Conservation (phyloP, 768 basidiomycete species). For the Pleurotus tuber-regium region DNA sequence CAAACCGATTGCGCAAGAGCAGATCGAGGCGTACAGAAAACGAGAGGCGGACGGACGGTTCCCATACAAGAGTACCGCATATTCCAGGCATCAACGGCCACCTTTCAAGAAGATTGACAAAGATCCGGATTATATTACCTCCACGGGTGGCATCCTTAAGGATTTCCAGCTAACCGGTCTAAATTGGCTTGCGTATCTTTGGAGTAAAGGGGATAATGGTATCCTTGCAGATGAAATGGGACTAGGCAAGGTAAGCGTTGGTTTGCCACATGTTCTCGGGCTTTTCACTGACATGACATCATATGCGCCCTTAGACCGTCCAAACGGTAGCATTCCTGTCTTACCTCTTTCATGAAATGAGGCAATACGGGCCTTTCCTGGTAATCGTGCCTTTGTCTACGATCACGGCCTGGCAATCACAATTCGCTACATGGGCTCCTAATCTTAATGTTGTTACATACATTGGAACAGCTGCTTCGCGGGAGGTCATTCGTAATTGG, state of each 20-base stretch:
- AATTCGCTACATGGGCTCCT: conserved; percentile 94
- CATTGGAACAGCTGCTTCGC: conserved; percentile 83
- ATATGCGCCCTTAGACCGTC: conserved; percentile 58
- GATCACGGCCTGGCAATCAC: conserved; percentile 96
- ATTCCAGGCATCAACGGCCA: conserved; percentile 68
- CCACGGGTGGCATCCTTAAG: conserved; percentile 84
- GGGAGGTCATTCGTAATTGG: conserved; percentile 87
- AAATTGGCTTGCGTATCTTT: conserved; percentile 98
- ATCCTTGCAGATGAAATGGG: conserved; percentile 99
- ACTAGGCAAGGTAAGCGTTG: conserved; percentile 77
- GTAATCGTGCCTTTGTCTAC: conserved; percentile 98
- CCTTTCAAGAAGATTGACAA: conserved; percentile 77
- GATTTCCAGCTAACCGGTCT: conserved; percentile 98
- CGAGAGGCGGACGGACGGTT: conserved; percentile 79
- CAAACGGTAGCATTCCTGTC: conserved; percentile 96
- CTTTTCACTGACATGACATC: conserved; percentile 8
- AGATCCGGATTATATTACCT: conserved; percentile 82
- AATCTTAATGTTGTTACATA: conserved; percentile 97
- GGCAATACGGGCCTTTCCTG: conserved; percentile 95
- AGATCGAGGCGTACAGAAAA: conserved; percentile 75
- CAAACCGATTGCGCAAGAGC: conserved; percentile 68
- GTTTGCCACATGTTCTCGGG: conserved; percentile 9
- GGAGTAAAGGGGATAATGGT: conserved; percentile 94
- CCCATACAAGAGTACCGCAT: conserved; percentile 79
- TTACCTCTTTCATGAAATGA: conserved; percentile 87